phyloP scores from a whole-genome alignment of 73 alveolate genomes.

The Paramecium sexaurelia region DNA sequence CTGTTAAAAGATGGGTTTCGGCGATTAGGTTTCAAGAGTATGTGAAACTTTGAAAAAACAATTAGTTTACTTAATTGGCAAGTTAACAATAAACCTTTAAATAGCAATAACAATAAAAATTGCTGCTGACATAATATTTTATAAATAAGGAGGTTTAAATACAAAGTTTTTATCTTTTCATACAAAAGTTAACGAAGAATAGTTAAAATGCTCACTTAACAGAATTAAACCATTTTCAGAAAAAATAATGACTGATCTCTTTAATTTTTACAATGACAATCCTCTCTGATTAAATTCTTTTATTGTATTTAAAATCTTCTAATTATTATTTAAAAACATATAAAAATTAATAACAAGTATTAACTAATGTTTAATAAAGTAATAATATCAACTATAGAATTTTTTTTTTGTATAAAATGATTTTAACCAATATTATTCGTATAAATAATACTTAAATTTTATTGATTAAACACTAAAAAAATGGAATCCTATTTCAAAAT shows the following conservation, averaged over 20 bases:
- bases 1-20: conserved; percentile 48
- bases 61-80: background rate
- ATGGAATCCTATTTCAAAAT: background rate
- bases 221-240: conserved; percentile 48
- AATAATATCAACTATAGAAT: background rate
- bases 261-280: background rate
- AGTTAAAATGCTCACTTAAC: background rate
- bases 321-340: background rate
- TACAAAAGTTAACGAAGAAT: conserved; percentile 42
- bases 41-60: background rate
- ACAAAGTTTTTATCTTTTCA: conserved; percentile 11
- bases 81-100: background rate
- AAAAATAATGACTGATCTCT: conserved; percentile 16
- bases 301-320: background rate
- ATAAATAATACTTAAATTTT: background rate
- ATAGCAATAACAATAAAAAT: conserved; percentile 26
- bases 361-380: background rate
- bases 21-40: background rate
- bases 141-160: conserved; percentile 41
- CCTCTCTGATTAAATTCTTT: conserved; percentile 7
- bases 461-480: background rate
- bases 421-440: background rate
- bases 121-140: conserved; percentile 32
- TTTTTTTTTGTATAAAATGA: background rate
- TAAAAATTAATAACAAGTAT: background rate